Percentiles rank a stretch among this genome's conserved stretches.
phyloP scores from a whole-genome alignment of 768 basidiomycete genomes.

The Leccinum subtestaceum region DNA sequence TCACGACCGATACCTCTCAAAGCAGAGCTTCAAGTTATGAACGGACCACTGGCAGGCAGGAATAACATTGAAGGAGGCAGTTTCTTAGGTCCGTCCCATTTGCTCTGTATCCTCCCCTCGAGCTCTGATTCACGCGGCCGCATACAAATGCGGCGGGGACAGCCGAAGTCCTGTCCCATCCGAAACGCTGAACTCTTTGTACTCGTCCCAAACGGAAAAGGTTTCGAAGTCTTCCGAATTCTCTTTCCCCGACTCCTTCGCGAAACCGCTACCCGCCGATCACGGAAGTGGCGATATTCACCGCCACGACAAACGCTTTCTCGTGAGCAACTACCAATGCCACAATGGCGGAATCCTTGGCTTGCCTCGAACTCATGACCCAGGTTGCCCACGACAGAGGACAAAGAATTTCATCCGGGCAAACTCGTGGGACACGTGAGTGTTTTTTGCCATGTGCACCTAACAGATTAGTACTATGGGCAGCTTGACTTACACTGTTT shows the following conservation, averaged over 20 bases:
- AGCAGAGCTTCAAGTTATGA: slow-evolving; percentile 50
- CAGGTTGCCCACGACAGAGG: too few relatives aligned
- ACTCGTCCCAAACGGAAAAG: slow-evolving; percentile 77
- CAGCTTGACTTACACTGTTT: too few relatives aligned
- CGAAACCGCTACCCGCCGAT: slow-evolving; percentile 48
- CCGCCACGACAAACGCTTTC: slow-evolving; percentile 86
- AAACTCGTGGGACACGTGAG: too few relatives aligned
- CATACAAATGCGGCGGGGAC: slow-evolving; percentile 80
- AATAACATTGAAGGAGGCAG: slow-evolving; percentile 77
- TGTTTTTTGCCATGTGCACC: too few relatives aligned
- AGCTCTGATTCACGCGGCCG: background rate
- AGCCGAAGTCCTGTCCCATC: slow-evolving; percentile 60
- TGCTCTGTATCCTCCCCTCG: background rate
- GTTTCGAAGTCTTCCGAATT: slow-evolving; percentile 63
- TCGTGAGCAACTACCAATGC: slow-evolving; percentile 45
- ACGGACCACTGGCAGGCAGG: too few relatives aligned
- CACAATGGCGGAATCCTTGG: too few relatives aligned
- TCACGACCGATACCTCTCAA: slow-evolving; percentile 3
- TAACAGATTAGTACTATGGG: too few relatives aligned
- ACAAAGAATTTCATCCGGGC: too few relatives aligned
- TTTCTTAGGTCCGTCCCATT: slow-evolving; percentile 63
- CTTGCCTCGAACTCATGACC: too few relatives aligned
- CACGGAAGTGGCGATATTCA: slow-evolving; percentile 87
- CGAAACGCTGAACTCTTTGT: slow-evolving; percentile 68
- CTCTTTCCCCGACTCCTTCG: slow-evolving; percentile 38